Evolutionary conservation across 768 basidiomycete genomes (phyloP).

Genomic region (Auricularia auricula-judae): DNA sequence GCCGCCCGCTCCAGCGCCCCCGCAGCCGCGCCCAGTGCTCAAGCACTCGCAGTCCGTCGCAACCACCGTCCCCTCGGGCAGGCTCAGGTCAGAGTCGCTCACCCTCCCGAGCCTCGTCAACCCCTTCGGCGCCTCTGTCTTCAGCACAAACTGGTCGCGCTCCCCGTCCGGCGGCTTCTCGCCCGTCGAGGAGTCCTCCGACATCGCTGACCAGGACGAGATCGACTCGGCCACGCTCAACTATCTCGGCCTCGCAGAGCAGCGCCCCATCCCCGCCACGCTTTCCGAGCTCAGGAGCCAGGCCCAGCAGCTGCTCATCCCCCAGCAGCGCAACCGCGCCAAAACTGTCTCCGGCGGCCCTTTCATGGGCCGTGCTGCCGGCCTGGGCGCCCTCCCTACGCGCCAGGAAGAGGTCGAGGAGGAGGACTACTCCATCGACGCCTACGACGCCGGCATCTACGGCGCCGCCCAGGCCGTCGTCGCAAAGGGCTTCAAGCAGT

Average conservation of each 20-base stretch:
- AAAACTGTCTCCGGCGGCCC: constrained; percentile 77
- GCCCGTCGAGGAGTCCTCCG: constrained; percentile 19
- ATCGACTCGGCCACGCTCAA: constrained; percentile 83
- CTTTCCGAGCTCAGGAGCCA: constrained; percentile 83
- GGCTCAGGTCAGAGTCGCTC: constrained; percentile 85
- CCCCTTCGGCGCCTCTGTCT: constrained; percentile 77
- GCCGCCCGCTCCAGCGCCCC: constrained; percentile 16
- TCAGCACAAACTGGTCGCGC: constrained; percentile 82
- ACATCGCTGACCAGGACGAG: constrained; percentile 65
- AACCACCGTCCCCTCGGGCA: constrained; percentile 46
- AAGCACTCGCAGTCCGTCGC: constrained; percentile 70
- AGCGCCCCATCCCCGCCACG: constrained; percentile 69
- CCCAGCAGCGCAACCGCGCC: constrained; percentile 72
- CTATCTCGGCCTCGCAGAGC: constrained; percentile 89
- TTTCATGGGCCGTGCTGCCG: constrained; percentile 57
- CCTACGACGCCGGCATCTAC: constrained; percentile 39
- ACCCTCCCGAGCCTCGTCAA: constrained; percentile 74
- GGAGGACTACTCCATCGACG: constrained; percentile 42
- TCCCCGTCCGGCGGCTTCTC: constrained; percentile 37
- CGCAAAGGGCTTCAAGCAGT: constrained; percentile 60
- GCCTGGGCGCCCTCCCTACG: constrained; percentile 50
- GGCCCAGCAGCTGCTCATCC: constrained; percentile 65
- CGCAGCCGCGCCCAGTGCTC: constrained; percentile 51
- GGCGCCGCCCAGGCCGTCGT: constrained; percentile 42
- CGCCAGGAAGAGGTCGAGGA: constrained; percentile 68